Base-by-base conservation (phyloP, 2,329 filamentous ascomycete species). In the Didymella pomorum region DNA sequence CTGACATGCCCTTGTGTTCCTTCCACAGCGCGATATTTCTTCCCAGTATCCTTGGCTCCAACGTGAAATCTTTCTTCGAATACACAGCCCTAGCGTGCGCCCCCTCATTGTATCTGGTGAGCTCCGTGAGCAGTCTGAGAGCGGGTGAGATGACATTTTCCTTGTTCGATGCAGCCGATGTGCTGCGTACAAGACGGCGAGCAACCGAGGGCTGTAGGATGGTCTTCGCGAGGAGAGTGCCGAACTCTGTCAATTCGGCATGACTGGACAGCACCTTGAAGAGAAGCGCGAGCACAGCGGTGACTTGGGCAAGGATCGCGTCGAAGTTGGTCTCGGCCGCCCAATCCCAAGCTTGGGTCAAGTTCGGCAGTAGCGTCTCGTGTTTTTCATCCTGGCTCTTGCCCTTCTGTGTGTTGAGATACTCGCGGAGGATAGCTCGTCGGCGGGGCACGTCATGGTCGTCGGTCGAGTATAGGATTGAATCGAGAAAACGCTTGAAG, bases 141-240 rank as follows among this genome's bases (percentile, higher is more conserved):
- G 91, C 93, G 0, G 95, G 94, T 2, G 92, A 95, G 60, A 97
- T 93, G 58, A 98, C 81, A 76, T 91, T 92, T 37, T 93, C 92
- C 72, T 96, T 97, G 46, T 87, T 84, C 76, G 92, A 93, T 23
- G 91, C 89, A 0, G 91, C 87, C 3, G 91, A 89, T 18, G 98
- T 79, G 59, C 92, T 92, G 59, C 89, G 88, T 29, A 91, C 88
- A 23, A 98, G 79, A 3, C 96, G 84, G 67, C 93, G 92, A 62
- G 93, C 82, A 66, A 97, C 92, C 25, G 89, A 86, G 63, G 90
- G 90, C 69, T 93, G 90, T 26, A 99, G 79, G 41, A 98, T 80
- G 16, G 91, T 91, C 65, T 91, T 90, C 74, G 92, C 93, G 46
- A 99, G 83, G 28, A 89, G 86, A 7, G 92, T 79, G 10, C 93